Evolutionary conservation across 768 basidiomycete genomes (phyloP).

Genomic region (Hypsizygus marmoreus): DNA sequence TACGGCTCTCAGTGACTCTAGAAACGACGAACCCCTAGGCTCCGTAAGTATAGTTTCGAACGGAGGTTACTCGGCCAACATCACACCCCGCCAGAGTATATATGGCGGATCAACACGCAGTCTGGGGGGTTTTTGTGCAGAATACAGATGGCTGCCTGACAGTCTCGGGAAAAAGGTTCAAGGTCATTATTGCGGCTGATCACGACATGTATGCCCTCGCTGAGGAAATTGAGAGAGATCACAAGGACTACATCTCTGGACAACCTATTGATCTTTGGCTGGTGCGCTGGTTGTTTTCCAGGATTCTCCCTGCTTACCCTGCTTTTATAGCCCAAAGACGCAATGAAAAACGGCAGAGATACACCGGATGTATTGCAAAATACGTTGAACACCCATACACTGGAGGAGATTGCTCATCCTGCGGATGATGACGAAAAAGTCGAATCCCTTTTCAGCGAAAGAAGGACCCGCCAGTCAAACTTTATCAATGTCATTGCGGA

Average conservation of each 20-base stretch:
- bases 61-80: too few species aligned
- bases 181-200: too few species aligned
- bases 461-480: conserved; percentile 5
- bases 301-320: not conserved
- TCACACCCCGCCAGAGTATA: too few species aligned
- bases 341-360: conserved; percentile 1
- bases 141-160: too few species aligned
- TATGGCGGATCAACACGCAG: too few species aligned
- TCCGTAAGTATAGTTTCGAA: too few species aligned
- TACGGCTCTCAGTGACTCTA: too few species aligned
- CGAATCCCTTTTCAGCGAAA: conserved; percentile 5
- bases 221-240: not conserved
- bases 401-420: conserved; percentile 3
- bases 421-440: conserved; percentile 4
- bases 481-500: conserved; percentile 7
- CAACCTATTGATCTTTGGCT: conserved; percentile 7
- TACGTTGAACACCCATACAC: conserved; percentile 1
- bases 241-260: not conserved
- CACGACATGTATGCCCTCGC: too few species aligned
- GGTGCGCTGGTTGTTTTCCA: conserved; percentile 3
- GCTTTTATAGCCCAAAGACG: conserved; percentile 4
- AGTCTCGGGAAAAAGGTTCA: too few species aligned
- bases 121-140: too few species aligned
- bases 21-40: too few species aligned
- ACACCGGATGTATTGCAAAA: not conserved